These are phyloP conservation scores for Aspergillus jensenii DNA, from an alignment of 2,329 filamentous ascomycete species.

Conservation along the genomic window DNA sequence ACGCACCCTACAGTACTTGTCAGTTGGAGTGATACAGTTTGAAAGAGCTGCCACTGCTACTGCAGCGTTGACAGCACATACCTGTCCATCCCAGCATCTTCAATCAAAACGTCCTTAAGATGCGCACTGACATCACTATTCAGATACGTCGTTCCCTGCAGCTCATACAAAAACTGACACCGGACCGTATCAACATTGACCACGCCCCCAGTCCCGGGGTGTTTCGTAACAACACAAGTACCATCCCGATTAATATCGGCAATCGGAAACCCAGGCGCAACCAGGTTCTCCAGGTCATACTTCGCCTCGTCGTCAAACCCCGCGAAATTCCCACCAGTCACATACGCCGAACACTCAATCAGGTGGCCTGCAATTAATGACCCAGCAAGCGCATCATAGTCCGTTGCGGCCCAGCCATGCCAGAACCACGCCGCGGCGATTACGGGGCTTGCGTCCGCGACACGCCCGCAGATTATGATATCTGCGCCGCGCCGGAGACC, in stretches of 20 bases:
- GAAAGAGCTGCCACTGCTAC: not conserved
- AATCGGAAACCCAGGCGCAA: constrained; percentile 51
- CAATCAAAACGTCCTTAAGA: constrained; percentile 36
- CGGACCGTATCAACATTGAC: constrained; percentile 44
- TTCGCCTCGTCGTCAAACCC: constrained; percentile 38
- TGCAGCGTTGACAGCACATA: not conserved
- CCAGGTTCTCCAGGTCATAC: constrained; percentile 41
- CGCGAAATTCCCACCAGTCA: constrained; percentile 56
- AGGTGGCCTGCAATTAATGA: constrained; percentile 54
- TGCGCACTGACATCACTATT: constrained; percentile 50
- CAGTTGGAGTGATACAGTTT: not conserved
- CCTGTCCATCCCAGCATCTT: constrained; percentile 36
- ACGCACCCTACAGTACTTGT: constrained; percentile 33
- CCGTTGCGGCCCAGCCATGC: constrained; percentile 51
- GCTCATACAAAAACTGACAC: constrained; percentile 52
- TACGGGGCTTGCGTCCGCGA: constrained; percentile 52
- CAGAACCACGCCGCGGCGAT: constrained; percentile 59
- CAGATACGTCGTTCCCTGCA: constrained; percentile 50
- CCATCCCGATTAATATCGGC: constrained; percentile 51
- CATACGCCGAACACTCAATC: constrained; percentile 57
- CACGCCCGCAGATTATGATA: constrained; percentile 52
- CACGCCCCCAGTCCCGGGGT: constrained; percentile 44
- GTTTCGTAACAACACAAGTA: constrained; percentile 51
- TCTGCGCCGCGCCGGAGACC: constrained; percentile 47
- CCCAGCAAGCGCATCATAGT: constrained; percentile 53